phyloP scores from a whole-genome alignment of 768 basidiomycete species.

The Tricholoma bakamatsutake region DNA sequence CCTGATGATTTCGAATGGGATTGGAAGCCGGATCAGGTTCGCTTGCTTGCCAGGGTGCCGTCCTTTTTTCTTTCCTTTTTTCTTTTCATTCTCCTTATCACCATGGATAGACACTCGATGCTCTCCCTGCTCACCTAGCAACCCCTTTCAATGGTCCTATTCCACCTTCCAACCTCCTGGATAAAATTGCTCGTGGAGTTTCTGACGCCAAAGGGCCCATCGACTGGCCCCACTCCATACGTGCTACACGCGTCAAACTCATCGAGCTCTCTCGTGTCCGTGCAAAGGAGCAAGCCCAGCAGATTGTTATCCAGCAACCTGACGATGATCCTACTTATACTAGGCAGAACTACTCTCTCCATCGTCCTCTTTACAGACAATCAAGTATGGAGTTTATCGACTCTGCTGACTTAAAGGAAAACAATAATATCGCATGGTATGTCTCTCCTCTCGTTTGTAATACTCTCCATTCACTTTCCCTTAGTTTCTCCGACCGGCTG shows the following conservation, averaged over 20 bases:
- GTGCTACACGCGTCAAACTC: conserved; percentile 77
- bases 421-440: conserved; percentile 57
- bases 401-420: conserved; percentile 42
- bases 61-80: conserved; percentile 19
- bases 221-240: conserved; percentile 81
- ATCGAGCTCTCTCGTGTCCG: conserved; percentile 69
- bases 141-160: conserved; percentile 83
- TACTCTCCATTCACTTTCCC: conserved; percentile 7
- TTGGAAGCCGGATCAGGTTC: conserved; percentile 71
- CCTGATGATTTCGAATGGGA: conserved; percentile 60
- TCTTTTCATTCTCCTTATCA: conserved; percentile 10
- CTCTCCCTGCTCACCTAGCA: conserved; percentile 75
- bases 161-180: conserved; percentile 80
- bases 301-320: conserved; percentile 38
- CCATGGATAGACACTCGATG: conserved; percentile 65
- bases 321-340: conserved; percentile 22
- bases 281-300: conserved; percentile 44
- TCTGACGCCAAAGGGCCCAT: conserved; percentile 65
- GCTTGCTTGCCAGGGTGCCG: conserved; percentile 57
- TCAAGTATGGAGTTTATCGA: conserved; percentile 87
- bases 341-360: conserved; percentile 23
- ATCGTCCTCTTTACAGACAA: conserved; percentile 67
- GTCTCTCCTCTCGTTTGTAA: conserved; percentile 17
- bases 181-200: conserved; percentile 80
- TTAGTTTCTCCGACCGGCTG: conserved; percentile 60